Percentiles rank a stretch among this genome's conserved stretches.
Evolutionary conservation across 2,329 filamentous ascomycete genomes (phyloP).

Genomic region (Scedosporium minutisporum): DNA sequence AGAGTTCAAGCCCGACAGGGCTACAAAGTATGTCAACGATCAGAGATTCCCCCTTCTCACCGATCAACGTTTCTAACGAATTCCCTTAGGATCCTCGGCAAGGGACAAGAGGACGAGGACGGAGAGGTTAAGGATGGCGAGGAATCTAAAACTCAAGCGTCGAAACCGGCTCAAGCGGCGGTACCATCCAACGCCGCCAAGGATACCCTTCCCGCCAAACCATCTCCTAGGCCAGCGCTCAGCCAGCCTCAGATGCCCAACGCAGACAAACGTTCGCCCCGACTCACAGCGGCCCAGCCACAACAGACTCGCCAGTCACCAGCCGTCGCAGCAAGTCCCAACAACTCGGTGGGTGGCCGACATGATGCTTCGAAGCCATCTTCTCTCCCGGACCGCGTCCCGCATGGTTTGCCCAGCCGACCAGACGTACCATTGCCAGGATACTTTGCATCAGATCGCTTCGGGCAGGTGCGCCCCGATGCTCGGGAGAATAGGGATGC

Average conservation of each 20-base stretch:
- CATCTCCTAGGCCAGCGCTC: constrained; percentile 9
- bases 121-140: constrained; percentile 60
- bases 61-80: constrained; percentile 10
- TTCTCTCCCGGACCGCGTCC: constrained; percentile 26
- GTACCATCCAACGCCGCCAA: constrained; percentile 12
- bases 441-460: constrained; percentile 36
- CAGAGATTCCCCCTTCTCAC: neutral
- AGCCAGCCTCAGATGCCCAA: neutral
- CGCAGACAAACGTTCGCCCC: neutral
- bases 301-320: constrained; percentile 3
- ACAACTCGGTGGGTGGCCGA: constrained; percentile 6
- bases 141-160: constrained; percentile 13
- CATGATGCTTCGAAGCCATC: constrained; percentile 19
- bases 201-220: constrained; percentile 25
- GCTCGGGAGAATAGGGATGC: constrained; percentile 14
- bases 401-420: constrained; percentile 41
- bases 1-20: constrained; percentile 50
- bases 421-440: constrained; percentile 48
- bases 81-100: constrained; percentile 14
- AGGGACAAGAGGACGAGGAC: constrained; percentile 49
- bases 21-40: constrained; percentile 23
- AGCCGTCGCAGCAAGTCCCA: constrained; percentile 12
- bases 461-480: constrained; percentile 25
- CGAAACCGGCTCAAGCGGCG: neutral
- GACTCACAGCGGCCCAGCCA: constrained; percentile 2